Evolutionary conservation across 306 rosid species (phyloP), one percentile per base, ranked within the genome.

Genomic region (Rubus idaeus): DNA sequence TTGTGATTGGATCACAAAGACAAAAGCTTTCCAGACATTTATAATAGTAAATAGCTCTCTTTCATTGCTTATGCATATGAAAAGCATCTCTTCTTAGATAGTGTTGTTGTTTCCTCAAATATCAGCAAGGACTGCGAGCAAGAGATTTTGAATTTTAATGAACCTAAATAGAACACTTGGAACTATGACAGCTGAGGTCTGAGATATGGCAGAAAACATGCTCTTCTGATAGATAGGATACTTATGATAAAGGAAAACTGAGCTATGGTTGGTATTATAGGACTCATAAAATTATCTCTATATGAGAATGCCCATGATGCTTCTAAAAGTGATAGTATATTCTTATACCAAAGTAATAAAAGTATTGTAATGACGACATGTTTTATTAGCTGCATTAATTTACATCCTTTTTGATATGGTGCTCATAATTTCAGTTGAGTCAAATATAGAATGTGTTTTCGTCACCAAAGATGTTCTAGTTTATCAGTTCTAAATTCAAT

Each of bases 401-500:
- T 13, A 57, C 50, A 8, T 67, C 68, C 53, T 20, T 65, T 42
- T 41, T 44, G 11, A 42, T 49, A 14, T 5, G 14, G 11, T 9
- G 30, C 50, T 46, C n/a, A 44, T 60, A 16, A 57, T 26, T 57
- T 58, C 11, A 26, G 16, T 41, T 73, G 67, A 47, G 51, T 13
- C 66, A 20, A 11, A 20, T 16, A 18, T 21, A 11, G 53, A 41
- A 39, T 69, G 5, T 60, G 57, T 68, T 56, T 3, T 21, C 56
- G 64, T 71, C 44, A 47, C 20, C 2, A 53, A 14, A 26, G 13
- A 69, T 40, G 9, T 77, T 56, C 10, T 77, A 60, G 70, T 57
- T 68, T 55, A 26, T 39, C 53, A 30, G 71, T 77, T 80, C 62
- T 68, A 42, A 72, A 39, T 40, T 49, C 17, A 64, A 77, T n/a